Evolutionary conservation across 2,329 filamentous ascomycete species (phyloP).

Genomic region (Hypoxylon sp.): DNA sequence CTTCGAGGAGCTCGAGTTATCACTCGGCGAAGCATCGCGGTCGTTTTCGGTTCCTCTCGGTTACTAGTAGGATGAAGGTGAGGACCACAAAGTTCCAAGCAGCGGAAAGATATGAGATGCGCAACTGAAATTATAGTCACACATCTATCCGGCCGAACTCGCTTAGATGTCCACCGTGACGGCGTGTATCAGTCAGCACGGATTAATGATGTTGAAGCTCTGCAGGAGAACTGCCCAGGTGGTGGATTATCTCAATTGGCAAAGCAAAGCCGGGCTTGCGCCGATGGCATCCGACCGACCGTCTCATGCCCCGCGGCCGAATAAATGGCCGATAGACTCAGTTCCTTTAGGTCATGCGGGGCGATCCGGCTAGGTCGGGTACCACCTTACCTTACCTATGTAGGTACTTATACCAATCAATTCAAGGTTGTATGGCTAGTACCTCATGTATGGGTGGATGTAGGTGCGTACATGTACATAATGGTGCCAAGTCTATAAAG

Average conservation of each 20-base stretch:
- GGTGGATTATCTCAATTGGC: neutral
- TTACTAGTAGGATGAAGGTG: neutral
- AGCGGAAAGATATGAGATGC: neutral
- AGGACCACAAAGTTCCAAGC: neutral
- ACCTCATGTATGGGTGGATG: neutral
- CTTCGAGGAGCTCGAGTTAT: slow-evolving; percentile 49
- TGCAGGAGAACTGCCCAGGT: neutral
- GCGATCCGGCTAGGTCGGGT: slow-evolving; percentile 6
- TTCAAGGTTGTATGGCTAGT: neutral
- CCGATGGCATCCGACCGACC: slow-evolving; percentile 25
- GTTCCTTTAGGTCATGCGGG: slow-evolving; percentile 14
- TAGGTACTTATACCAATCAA: neutral
- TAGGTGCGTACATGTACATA: slow-evolving; percentile 6
- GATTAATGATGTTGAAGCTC: slow-evolving; percentile 13
- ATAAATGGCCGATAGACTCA: slow-evolving; percentile 33
- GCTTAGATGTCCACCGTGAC: neutral
- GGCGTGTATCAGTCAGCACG: slow-evolving; percentile 23
- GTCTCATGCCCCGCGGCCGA: slow-evolving; percentile 26
- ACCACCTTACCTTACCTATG: neutral
- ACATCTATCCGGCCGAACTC: neutral
- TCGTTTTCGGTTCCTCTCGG: slow-evolving; percentile 3
- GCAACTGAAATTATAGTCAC: neutral
- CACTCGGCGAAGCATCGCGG: slow-evolving; percentile 53
- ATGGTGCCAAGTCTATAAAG: neutral
- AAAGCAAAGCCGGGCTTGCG: slow-evolving; percentile 15